Evolutionary conservation across 176 grass and related monocot species (phyloP).

Genomic region (Chloris gayana): DNA sequence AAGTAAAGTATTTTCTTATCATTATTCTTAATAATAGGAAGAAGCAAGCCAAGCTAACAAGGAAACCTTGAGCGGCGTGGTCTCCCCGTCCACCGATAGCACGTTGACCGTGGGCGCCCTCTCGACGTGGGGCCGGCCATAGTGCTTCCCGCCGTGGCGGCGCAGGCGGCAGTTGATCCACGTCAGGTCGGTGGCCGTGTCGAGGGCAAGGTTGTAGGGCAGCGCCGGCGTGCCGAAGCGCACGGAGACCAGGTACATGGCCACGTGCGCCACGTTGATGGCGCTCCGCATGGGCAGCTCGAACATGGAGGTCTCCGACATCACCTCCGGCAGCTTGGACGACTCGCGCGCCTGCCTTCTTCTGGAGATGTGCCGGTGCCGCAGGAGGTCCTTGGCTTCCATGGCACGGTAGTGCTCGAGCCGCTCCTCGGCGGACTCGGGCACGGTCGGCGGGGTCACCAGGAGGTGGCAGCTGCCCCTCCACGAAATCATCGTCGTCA

Average conservation of each 20-base stretch:
- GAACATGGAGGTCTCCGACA: conserved; percentile 45
- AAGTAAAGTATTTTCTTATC: too few relatives aligned
- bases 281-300: conserved; percentile 73
- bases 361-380: neutral
- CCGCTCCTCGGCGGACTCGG: conserved; percentile 37
- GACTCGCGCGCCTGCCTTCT: conserved; percentile 23
- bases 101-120: neutral
- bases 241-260: conserved; percentile 72
- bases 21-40: too few relatives aligned
- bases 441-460: conserved; percentile 26
- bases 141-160: conserved; percentile 22
- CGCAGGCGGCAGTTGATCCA: conserved; percentile 82
- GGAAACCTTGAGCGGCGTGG: neutral
- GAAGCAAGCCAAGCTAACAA: too few relatives aligned
- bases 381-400: conserved; percentile 38
- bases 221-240: conserved; percentile 79
- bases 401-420: conserved; percentile 41
- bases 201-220: conserved; percentile 54
- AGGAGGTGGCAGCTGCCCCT: conserved; percentile 22
- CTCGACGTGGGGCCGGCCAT: neutral
- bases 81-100: conserved; percentile 22
- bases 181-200: conserved; percentile 84
- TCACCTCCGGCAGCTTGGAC: conserved; percentile 25
- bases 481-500: neutral
- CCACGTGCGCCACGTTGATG: conserved; percentile 45